A percentile compares a stretch with the other conserved stretches of the same genome.
Conservation (phyloP, 345 rosid species). For the Arabidopsis suecica region DNA sequence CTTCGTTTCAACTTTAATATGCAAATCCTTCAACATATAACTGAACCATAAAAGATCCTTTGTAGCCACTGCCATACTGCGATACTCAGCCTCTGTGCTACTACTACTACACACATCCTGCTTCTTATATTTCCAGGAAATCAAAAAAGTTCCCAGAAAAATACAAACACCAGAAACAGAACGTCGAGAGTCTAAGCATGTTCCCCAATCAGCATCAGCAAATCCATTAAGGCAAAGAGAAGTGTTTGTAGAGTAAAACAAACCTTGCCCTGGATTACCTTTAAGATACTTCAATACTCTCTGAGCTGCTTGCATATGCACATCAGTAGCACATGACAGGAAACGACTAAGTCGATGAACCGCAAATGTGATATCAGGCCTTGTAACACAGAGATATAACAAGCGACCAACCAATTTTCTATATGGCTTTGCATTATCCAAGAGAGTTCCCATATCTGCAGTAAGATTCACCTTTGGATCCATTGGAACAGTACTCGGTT, state of each 20-base stretch:
- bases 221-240: not conserved
- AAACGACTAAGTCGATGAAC: not conserved
- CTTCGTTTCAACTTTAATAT: not conserved
- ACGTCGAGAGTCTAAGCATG: fast-evolving
- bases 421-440: not conserved
- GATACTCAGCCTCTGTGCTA: not conserved
- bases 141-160: not conserved
- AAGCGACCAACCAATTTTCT: not conserved
- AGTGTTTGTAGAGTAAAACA: not conserved
- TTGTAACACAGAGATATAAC: not conserved
- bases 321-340: not conserved
- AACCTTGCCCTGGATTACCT: not conserved
- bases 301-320: not conserved
- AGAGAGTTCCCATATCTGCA: not conserved
- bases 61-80: not conserved
- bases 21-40: not conserved
- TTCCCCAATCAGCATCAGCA: not conserved
- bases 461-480: not conserved
- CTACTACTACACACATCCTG: fast-evolving
- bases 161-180: not conserved
- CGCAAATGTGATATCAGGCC: not conserved
- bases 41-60: fast-evolving
- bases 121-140: not conserved
- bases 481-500: not conserved
- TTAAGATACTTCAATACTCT: not conserved